These are phyloP conservation scores for Ammopiptanthus mongolicus DNA, from an alignment of 306 rosid genomes.

Conservation along the genomic window DNA sequence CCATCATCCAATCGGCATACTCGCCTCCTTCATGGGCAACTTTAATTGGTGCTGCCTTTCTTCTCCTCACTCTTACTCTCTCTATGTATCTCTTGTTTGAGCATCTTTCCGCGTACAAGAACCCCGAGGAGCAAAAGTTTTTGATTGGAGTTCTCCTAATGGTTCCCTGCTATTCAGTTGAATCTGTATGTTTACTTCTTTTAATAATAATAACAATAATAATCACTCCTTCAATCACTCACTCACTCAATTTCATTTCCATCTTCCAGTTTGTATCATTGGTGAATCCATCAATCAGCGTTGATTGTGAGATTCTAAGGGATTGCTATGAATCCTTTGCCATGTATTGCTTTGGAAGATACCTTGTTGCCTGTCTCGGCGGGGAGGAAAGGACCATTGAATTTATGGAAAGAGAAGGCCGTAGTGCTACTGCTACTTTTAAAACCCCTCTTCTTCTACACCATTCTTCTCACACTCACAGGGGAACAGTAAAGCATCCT, in stretches of 20 bases:
- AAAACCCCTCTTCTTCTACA: constrained; percentile 74
- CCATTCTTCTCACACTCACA: constrained; percentile 32
- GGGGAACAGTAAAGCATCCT: constrained; percentile 71
- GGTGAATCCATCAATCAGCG: constrained; percentile 73
- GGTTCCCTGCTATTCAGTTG: constrained; percentile 97
- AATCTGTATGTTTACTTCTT: constrained; percentile 66
- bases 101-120: constrained; percentile 95
- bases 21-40: constrained; percentile 86
- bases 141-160: constrained; percentile 86
- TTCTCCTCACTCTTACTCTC: constrained; percentile 60
- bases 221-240: too few species aligned
- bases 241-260: constrained; percentile 22
- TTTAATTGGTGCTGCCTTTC: constrained; percentile 54
- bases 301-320: constrained; percentile 81
- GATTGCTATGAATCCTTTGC: constrained; percentile 99
- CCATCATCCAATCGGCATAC: constrained; percentile 28
- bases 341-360: constrained; percentile 99
- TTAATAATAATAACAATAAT: too few species aligned
- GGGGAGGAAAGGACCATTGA: constrained; percentile 91
- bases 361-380: constrained; percentile 91
- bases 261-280: constrained; percentile 62
- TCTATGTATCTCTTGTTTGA: constrained; percentile 79
- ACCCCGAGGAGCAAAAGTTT: constrained; percentile 97
- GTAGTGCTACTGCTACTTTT: constrained; percentile 25
- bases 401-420: constrained; percentile 91